These are phyloP conservation scores for Psilocybe tampanensis DNA, from an alignment of 768 basidiomycete genomes.

Conservation along the genomic window DNA sequence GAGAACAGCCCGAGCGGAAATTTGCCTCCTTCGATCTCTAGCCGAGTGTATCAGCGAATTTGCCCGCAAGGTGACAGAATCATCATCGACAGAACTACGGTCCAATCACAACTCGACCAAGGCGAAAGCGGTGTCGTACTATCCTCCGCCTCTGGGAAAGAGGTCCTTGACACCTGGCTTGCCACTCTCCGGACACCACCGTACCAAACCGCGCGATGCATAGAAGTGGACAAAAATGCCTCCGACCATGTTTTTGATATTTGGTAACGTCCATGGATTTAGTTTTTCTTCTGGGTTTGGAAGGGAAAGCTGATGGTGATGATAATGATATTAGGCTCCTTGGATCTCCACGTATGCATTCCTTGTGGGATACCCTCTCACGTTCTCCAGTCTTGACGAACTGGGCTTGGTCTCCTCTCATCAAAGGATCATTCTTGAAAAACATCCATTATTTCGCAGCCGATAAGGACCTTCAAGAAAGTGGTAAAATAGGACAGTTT, in stretches of 20 bases:
- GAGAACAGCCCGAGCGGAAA: not conserved
- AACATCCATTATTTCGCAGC: slow-evolving; percentile 46
- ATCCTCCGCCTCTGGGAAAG: slow-evolving; percentile 28
- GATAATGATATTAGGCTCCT: slow-evolving; percentile 45
- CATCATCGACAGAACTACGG: slow-evolving; percentile 29
- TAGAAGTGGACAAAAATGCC: slow-evolving; percentile 41
- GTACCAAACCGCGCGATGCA: slow-evolving; percentile 49
- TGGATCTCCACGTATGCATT: slow-evolving; percentile 43
- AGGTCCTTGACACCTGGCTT: slow-evolving; percentile 48
- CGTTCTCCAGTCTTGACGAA: slow-evolving; percentile 50
- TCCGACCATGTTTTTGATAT: slow-evolving; percentile 49
- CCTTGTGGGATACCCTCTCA: slow-evolving; percentile 45
- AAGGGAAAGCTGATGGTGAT: not conserved
- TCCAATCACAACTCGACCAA: slow-evolving; percentile 10
- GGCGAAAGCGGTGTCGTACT: slow-evolving; percentile 1
- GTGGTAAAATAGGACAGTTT: too few relatives aligned
- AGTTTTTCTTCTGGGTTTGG: not conserved
- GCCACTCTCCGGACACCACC: slow-evolving; percentile 42
- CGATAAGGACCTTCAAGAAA: not conserved
- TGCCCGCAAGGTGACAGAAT: slow-evolving; percentile 41
- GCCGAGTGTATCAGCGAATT: slow-evolving; percentile 45
- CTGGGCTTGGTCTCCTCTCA: slow-evolving; percentile 65
- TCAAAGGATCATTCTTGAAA: slow-evolving; percentile 47
- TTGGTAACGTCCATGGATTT: slow-evolving; percentile 40
- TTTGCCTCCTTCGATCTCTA: slow-evolving; percentile 47